A percentile compares a stretch with the other conserved stretches of the same genome.
These are phyloP conservation scores for Helicostylum pulchrum DNA, from an alignment of 192 early-diverging fungal genomes.

Conservation along the genomic window DNA sequence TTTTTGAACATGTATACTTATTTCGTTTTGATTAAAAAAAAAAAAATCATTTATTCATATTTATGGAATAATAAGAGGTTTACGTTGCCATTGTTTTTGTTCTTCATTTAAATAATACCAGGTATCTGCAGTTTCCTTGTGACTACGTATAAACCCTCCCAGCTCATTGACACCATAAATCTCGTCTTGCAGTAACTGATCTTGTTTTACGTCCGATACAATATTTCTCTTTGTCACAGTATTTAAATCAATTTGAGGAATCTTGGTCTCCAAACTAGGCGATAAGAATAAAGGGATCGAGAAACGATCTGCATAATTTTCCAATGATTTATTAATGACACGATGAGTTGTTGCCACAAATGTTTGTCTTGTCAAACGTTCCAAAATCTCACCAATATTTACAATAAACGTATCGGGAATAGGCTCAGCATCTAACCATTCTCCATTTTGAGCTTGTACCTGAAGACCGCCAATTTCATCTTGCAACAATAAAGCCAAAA, in stretches of 20 bases:
- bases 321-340: conserved; percentile 46
- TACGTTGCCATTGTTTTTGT: conserved; percentile 15
- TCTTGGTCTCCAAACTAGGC: conserved; percentile 35
- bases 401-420: conserved; percentile 60
- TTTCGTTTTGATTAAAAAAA: not conserved
- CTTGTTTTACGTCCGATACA: conserved; percentile 37
- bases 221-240: conserved; percentile 19
- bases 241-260: conserved; percentile 37
- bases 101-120: conserved; percentile 26
- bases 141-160: conserved; percentile 27
- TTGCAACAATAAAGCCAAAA: conserved; percentile 56
- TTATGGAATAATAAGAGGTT: not conserved
- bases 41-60: not conserved
- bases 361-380: conserved; percentile 45
- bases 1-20: no score
- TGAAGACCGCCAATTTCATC: conserved; percentile 59
- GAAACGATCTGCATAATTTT: conserved; percentile 43
- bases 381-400: conserved; percentile 63
- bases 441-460: conserved; percentile 54
- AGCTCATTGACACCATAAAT: conserved; percentile 36
- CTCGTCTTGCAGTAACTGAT: conserved; percentile 30
- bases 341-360: conserved; percentile 58
- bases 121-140: conserved; percentile 19
- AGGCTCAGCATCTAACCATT: conserved; percentile 60
- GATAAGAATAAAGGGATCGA: conserved; percentile 59